Percentiles rank a stretch among this genome's conserved stretches.
These are phyloP conservation scores for Cicer pinnatifidum DNA, from an alignment of 306 rosid genomes.

Conservation along the genomic window DNA sequence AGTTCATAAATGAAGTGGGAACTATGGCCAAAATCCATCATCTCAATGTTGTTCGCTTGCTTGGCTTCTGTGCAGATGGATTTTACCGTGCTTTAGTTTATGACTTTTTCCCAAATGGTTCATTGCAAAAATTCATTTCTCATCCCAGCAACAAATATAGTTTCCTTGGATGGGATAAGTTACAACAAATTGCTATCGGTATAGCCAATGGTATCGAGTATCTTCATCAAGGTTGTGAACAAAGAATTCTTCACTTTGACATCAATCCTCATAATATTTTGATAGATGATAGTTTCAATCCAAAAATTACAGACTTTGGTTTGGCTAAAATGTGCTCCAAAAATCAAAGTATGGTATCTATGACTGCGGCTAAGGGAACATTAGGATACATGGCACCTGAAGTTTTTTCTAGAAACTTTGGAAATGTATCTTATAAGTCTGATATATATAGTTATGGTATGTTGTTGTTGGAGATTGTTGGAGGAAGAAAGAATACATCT, in stretches of 20 bases:
- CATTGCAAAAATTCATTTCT: constrained; percentile 27
- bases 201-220: constrained; percentile 43
- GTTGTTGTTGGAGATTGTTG: constrained; percentile 16
- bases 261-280: constrained; percentile 37
- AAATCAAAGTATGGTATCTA: constrained; percentile 22
- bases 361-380: constrained; percentile 27
- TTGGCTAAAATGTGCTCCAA: constrained; percentile 33
- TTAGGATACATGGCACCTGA: constrained; percentile 25
- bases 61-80: constrained; percentile 51
- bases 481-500: constrained; percentile 11
- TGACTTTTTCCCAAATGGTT: constrained; percentile 30
- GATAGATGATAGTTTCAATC: neutral
- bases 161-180: constrained; percentile 21
- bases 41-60: constrained; percentile 46
- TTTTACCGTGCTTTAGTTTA: constrained; percentile 13
- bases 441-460: constrained; percentile 27
- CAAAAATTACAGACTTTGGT: constrained; percentile 34
- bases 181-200: constrained; percentile 36
- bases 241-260: constrained; percentile 38
- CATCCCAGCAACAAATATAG: neutral
- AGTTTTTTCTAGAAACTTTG: constrained; percentile 26
- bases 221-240: constrained; percentile 44
- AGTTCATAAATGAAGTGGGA: constrained; percentile 53
- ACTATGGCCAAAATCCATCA: constrained; percentile 46
- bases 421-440: constrained; percentile 20